A percentile compares a stretch with the other conserved stretches of the same genome.
Evolutionary conservation across 2,329 filamentous ascomycete species (phyloP).

Genomic region (Penicillium psychrosexuale): DNA sequence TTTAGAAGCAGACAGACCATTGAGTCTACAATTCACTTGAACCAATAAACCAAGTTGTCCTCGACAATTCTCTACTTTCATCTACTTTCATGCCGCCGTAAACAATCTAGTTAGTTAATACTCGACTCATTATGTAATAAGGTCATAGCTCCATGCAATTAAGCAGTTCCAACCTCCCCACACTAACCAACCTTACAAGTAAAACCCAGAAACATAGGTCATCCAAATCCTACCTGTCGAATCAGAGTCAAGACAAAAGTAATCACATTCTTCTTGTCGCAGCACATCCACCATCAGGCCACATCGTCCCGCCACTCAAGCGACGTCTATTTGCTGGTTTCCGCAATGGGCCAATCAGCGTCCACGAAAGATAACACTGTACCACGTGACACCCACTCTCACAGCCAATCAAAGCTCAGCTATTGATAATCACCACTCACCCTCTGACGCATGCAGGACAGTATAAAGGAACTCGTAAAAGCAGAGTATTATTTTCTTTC

Average conservation of each 20-base stretch:
- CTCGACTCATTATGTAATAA: not conserved
- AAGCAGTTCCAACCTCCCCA: not conserved
- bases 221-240: constrained; percentile 2
- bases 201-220: not conserved
- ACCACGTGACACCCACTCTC: not conserved
- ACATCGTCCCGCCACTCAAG: not conserved
- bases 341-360: constrained; percentile 13
- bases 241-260: constrained; percentile 14
- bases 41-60: not conserved
- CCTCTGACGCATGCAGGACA: constrained; percentile 17
- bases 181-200: not conserved
- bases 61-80: not conserved
- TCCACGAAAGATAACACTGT: not conserved
- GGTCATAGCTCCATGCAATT: not conserved
- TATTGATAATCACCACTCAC: constrained; percentile 26
- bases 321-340: not conserved
- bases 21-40: not conserved
- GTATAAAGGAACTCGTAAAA: constrained; percentile 14
- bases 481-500: not conserved
- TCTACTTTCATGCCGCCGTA: not conserved
- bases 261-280: constrained; percentile 1
- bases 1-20: not conserved
- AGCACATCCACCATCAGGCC: not conserved
- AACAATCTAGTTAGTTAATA: not conserved
- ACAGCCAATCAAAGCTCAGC: constrained; percentile 24